Evolutionary conservation across 2,329 filamentous ascomycete genomes (phyloP).

Genomic region (Botryotinia calthae): DNA sequence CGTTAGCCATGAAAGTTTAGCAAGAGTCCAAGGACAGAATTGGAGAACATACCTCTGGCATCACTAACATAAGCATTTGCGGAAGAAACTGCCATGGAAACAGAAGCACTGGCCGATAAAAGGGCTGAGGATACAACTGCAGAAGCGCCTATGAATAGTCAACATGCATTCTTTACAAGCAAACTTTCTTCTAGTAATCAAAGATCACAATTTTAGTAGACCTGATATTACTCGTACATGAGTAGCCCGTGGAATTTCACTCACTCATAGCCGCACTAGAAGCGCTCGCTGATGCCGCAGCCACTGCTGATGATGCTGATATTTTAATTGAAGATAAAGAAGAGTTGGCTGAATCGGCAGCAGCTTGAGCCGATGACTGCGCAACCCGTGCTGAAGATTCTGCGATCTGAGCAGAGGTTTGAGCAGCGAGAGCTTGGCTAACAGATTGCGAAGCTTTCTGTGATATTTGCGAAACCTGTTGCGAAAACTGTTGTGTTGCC

Average conservation of each 20-base stretch:
- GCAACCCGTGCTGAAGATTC: not conserved
- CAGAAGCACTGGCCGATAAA: not conserved
- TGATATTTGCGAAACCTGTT: not conserved
- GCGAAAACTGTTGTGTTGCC: not conserved
- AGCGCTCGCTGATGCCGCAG: not conserved
- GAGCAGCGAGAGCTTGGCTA: not conserved
- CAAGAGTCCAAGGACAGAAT: fast-evolving
- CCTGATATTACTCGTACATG: not conserved
- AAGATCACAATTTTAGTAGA: not conserved
- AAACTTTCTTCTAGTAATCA: not conserved
- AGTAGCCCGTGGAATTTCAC: not conserved
- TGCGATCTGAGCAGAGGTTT: not conserved
- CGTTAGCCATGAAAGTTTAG: not conserved
- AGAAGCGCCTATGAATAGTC: not conserved
- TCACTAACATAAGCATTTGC: not conserved
- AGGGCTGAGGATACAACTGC: not conserved
- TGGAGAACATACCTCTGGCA: not conserved
- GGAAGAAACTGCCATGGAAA: not conserved
- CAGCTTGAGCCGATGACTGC: not conserved
- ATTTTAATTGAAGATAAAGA: not conserved
- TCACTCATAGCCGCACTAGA: not conserved
- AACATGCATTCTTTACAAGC: not conserved
- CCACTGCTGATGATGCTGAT: not conserved
- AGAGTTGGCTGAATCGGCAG: not conserved
- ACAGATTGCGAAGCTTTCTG: not conserved